Percentiles rank a stretch among this genome's conserved stretches.
phyloP scores from a whole-genome alignment of 306 rosid genomes.

The Heteromeles arbutifolia region DNA sequence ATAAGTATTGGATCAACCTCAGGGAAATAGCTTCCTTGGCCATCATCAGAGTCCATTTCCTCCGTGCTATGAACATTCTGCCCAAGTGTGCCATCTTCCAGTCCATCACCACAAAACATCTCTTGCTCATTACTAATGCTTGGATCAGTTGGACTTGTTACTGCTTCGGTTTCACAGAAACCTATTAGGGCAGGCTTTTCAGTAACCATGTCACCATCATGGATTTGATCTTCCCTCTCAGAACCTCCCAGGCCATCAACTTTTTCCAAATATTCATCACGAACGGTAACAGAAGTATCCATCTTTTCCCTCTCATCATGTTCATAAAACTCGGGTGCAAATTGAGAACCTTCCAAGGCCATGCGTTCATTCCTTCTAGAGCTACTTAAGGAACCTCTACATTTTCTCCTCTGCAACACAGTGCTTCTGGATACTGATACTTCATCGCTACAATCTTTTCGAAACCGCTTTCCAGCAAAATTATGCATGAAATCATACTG shows the following conservation, averaged over 20 bases:
- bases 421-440: constrained; percentile 13
- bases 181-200: constrained; percentile 16
- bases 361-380: constrained; percentile 18
- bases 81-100: constrained; percentile 28
- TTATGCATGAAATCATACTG: constrained; percentile 27
- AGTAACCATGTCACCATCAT: constrained; percentile 13
- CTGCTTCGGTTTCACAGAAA: constrained; percentile 16
- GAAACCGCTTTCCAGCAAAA: constrained; percentile 22
- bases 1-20: constrained; percentile 53
- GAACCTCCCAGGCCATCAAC: constrained; percentile 11
- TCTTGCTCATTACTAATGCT: constrained; percentile 23
- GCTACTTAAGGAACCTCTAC: constrained; percentile 15
- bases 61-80: constrained; percentile 16
- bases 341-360: constrained; percentile 25
- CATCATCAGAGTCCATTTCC: constrained; percentile 31
- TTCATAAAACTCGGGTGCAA: constrained; percentile 1
- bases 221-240: constrained; percentile 14
- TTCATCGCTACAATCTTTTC: constrained; percentile 17
- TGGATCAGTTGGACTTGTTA: constrained; percentile 15
- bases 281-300: constrained; percentile 13
- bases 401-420: constrained; percentile 15
- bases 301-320: constrained; percentile 10
- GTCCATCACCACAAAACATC: constrained; percentile 29
- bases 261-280: constrained; percentile 13
- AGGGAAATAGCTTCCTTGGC: constrained; percentile 25